phyloP scores from a whole-genome alignment of 345 rosid species.

The Adansonia digitata region DNA sequence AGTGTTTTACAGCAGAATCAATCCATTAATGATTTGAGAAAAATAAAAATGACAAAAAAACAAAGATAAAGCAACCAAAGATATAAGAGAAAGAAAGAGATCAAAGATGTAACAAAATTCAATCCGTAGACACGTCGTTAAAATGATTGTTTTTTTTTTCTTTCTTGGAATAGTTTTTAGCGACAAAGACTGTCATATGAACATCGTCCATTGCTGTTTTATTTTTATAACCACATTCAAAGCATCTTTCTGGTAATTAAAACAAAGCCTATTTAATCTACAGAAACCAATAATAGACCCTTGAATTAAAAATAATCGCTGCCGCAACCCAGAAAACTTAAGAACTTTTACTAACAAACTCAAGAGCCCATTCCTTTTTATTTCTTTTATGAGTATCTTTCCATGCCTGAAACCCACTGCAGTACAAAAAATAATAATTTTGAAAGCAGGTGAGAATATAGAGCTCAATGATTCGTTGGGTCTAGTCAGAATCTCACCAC shows the following conservation, averaged over 20 bases:
- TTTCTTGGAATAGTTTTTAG: slow-evolving; percentile 14
- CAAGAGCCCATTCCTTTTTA: background rate
- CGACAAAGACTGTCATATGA: slow-evolving; percentile 36
- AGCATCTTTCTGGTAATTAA: slow-evolving; percentile 35
- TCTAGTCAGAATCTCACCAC: slow-evolving; percentile 56
- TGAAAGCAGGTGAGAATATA: slow-evolving; percentile 24
- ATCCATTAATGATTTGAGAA: no score
- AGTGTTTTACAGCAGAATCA: no score
- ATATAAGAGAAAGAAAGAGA: background rate
- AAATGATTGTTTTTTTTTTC: slow-evolving; percentile 26
- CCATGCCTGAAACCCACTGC: slow-evolving; percentile 46
- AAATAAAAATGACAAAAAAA: background rate
- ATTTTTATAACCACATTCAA: slow-evolving; percentile 32
- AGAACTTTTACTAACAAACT: slow-evolving; percentile 2
- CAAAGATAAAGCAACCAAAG: background rate
- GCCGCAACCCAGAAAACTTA: no score
- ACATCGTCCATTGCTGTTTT: slow-evolving; percentile 10
- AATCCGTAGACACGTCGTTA: slow-evolving; percentile 19
- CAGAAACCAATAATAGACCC: slow-evolving; percentile 41
- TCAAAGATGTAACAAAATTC: background rate
- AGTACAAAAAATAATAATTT: background rate
- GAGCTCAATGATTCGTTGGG: slow-evolving; percentile 39
- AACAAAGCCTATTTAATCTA: slow-evolving; percentile 10
- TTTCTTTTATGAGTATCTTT: slow-evolving; percentile 28
- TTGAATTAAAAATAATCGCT: background rate